phyloP scores from a whole-genome alignment of 331 rosid genomes.

The Acacia pycnantha region DNA sequence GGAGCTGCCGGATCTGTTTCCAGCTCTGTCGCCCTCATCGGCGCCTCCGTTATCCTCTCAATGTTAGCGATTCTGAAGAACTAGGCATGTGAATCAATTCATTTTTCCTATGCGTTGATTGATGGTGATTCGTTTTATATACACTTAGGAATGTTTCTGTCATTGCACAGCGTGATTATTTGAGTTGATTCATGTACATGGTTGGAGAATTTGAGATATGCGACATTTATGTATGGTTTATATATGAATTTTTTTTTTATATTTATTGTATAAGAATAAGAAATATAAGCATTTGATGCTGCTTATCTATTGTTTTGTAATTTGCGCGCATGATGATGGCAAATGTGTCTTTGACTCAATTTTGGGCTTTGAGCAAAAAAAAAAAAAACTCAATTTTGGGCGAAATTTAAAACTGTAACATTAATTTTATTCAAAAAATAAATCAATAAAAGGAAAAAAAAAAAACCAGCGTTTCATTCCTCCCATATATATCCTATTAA shows the following conservation, averaged over 20 bases:
- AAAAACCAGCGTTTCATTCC: too few species aligned
- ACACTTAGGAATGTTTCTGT: neutral
- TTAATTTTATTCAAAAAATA: too few species aligned
- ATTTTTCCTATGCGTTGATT: neutral
- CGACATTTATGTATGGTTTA: too few species aligned
- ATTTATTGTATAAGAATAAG: neutral
- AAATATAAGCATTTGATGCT: neutral
- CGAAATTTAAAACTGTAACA: too few species aligned
- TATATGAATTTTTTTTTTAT: neutral
- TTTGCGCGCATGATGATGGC: too few species aligned
- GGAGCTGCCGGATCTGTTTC: conserved; percentile 39
- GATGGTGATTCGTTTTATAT: neutral
- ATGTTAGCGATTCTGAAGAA: conserved; percentile 34
- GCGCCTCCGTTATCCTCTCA: conserved; percentile 30
- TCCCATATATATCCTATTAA: too few species aligned
- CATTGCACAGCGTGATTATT: neutral
- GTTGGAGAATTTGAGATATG: neutral
- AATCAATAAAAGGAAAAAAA: too few species aligned
- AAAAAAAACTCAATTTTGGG: too few species aligned
- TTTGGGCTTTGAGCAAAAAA: too few species aligned
- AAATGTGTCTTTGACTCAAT: too few species aligned
- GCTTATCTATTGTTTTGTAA: neutral
- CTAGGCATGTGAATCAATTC: neutral
- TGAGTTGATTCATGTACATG: neutral
- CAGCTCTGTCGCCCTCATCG: conserved; percentile 29